Conservation (phyloP, 352 stramenopile species). For the Heterotrichella gracilis region DNA sequence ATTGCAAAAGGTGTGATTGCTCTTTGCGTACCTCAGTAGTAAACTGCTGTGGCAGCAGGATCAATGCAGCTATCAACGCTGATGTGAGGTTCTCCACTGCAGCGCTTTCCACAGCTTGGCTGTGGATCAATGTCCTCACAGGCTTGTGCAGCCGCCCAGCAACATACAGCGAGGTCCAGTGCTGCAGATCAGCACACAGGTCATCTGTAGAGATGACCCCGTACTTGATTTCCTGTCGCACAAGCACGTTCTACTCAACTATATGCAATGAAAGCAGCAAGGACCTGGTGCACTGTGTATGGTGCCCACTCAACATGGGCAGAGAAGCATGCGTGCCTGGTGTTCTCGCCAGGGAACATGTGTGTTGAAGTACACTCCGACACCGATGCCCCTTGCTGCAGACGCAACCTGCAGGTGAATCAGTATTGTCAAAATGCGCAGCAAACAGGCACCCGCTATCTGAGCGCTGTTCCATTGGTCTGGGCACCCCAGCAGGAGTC, state of each 20-base stretch:
- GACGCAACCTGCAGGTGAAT: no score
- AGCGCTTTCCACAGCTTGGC: not conserved
- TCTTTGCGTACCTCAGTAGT: not conserved
- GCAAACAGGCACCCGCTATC: no score
- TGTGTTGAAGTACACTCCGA: constrained; percentile 12
- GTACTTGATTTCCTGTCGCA: constrained; percentile 16
- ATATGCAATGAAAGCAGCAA: not conserved
- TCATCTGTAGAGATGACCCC: constrained; percentile 16
- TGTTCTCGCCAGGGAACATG: not conserved
- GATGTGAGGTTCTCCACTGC: constrained; percentile 9
- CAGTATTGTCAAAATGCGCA: no score
- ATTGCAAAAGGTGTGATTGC: constrained; percentile 14
- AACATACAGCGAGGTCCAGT: constrained; percentile 17
- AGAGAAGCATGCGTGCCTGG: not conserved
- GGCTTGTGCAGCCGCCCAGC: constrained; percentile 19
- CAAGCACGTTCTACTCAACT: not conserved
- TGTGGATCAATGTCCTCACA: not conserved
- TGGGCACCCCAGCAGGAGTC: no score
- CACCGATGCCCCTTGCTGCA: not conserved
- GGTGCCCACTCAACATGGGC: not conserved
- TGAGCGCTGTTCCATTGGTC: no score
- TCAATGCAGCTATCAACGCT: constrained; percentile 14
- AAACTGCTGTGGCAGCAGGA: constrained; percentile 15
- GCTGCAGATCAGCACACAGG: not conserved
- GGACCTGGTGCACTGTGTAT: not conserved